Evolutionary conservation across 2,329 filamentous ascomycete species (phyloP).

Genomic region (Pseudogymnoascus sp.): DNA sequence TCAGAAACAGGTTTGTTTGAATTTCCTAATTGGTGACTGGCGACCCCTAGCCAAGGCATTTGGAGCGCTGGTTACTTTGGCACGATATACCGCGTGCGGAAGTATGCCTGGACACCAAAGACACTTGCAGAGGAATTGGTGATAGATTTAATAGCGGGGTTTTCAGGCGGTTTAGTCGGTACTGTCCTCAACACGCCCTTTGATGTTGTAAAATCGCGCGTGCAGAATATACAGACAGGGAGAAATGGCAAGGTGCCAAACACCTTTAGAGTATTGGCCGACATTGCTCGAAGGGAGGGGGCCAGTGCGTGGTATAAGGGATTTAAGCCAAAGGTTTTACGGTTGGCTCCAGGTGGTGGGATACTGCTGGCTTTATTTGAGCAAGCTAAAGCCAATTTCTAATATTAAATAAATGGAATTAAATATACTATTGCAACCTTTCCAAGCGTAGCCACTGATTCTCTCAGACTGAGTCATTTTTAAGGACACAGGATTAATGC

Average conservation of each 20-base stretch:
- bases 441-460: not conserved
- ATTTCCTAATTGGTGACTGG: no score
- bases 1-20: no score
- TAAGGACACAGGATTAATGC: no score
- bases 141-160: conserved; percentile 81
- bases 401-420: not conserved
- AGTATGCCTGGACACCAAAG: conserved; percentile 65
- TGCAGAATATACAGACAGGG: conserved; percentile 83
- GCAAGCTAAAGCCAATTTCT: not conserved
- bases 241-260: conserved; percentile 88
- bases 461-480: not conserved
- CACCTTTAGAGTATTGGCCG: conserved; percentile 77
- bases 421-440: not conserved
- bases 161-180: conserved; percentile 75
- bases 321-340: conserved; percentile 83
- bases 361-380: conserved; percentile 60
- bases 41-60: conserved; percentile 66
- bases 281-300: conserved; percentile 83
- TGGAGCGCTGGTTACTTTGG: conserved; percentile 95
- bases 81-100: conserved; percentile 89
- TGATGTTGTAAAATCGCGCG: conserved; percentile 92
- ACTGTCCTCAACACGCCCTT: conserved; percentile 87
- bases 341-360: conserved; percentile 50
- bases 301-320: conserved; percentile 88
- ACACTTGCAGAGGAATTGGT: conserved; percentile 69